Conservation (phyloP, 192 early-diverging fungal species). For the Gigaspora rosea region DNA sequence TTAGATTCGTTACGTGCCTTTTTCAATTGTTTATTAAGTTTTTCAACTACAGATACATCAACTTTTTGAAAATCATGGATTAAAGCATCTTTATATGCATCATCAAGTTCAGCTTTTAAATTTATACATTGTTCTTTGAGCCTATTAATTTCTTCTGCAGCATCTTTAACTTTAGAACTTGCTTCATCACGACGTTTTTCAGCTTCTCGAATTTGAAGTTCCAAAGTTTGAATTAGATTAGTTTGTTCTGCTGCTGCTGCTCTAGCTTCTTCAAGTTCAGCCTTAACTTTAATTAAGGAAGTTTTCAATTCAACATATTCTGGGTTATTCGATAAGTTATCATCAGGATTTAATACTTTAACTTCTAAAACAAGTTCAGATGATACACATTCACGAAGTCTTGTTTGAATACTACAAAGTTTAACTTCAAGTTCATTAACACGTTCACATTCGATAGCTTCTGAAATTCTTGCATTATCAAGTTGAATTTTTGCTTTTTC, state of each 20-base stretch:
- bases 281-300: background rate
- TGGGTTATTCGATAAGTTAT: background rate
- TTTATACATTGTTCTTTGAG: conserved; percentile 6
- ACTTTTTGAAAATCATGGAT: background rate
- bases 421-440: background rate
- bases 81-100: background rate
- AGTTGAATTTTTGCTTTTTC: background rate
- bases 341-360: background rate
- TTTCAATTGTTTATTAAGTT: conserved; percentile 3
- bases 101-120: conserved; percentile 1
- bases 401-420: conserved; percentile 1
- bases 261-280: background rate
- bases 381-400: background rate
- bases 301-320: background rate
- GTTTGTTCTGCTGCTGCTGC: background rate
- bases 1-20: background rate
- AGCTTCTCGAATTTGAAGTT: background rate
- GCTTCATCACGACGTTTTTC: background rate
- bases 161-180: background rate
- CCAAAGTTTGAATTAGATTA: background rate
- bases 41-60: conserved; percentile 18
- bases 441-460: background rate
- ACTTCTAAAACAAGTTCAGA: background rate
- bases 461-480: background rate
- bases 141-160: background rate